Percentiles rank a stretch among this genome's conserved stretches.
Conservation (phyloP, 177 flowering plant species). For the Vitis hybrid region DNA sequence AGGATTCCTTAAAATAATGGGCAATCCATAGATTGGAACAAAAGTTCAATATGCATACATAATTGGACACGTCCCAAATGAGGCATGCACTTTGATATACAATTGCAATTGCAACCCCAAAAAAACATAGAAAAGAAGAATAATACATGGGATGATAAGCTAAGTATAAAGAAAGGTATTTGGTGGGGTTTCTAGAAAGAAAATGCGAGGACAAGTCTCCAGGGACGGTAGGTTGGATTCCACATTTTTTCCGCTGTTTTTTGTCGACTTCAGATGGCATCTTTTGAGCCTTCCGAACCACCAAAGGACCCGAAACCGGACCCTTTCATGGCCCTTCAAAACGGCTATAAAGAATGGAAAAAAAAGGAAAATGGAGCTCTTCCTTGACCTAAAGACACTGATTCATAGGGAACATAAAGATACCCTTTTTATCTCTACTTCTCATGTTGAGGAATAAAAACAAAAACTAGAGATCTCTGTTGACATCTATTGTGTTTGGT, state of each 20-base stretch:
- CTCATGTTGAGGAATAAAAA: neutral
- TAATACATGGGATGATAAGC: too few relatives aligned
- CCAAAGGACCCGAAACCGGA: slow-evolving; percentile 8
- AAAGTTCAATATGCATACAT: too few relatives aligned
- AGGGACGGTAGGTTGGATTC: slow-evolving; percentile 33
- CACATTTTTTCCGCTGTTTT: slow-evolving; percentile 26
- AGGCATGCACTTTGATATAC: too few relatives aligned
- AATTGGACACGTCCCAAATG: too few relatives aligned
- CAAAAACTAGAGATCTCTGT: neutral
- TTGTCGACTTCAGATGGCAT: slow-evolving; percentile 36
- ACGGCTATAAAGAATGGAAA: neutral
- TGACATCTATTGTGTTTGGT: slow-evolving; percentile 1
- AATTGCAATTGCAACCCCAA: too few relatives aligned
- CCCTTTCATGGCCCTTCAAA: slow-evolving; percentile 4
- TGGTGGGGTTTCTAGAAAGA: slow-evolving; percentile 18
- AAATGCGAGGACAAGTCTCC: slow-evolving; percentile 8
- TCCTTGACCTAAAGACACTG: slow-evolving; percentile 9
- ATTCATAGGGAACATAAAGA: slow-evolving; percentile 8
- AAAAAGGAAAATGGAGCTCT: neutral
- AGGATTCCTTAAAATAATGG: too few relatives aligned
- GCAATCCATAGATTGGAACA: too few relatives aligned
- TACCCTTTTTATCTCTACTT: slow-evolving; percentile 2
- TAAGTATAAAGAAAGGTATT: neutral
- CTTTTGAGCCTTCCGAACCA: slow-evolving; percentile 29
- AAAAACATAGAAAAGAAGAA: too few relatives aligned